Evolutionary conservation across 371 early-diverging fungal species (phyloP).

Genomic region (Haplosporangium sp.): DNA sequence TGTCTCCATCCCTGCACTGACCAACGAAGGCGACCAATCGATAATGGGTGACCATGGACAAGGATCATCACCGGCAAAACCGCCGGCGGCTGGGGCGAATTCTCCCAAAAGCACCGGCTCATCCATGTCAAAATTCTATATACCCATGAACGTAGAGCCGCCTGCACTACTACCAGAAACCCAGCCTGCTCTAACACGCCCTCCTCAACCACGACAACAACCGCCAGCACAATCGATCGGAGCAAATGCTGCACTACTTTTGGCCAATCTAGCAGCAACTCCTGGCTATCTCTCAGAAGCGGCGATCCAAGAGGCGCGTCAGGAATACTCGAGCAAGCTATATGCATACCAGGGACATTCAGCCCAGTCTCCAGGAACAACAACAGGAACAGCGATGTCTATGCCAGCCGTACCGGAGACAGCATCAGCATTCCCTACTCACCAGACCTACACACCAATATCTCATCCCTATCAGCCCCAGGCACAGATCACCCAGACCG

Average conservation of each 20-base stretch:
- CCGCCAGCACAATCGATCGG: conserved; percentile 16
- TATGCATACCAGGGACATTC: conserved; percentile 14
- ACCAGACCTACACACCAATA: conserved; percentile 1
- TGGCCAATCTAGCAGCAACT: conserved; percentile 32
- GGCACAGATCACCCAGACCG: not conserved
- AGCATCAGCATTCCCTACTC: no score
- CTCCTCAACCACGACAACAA: not conserved
- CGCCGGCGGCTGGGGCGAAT: not conserved
- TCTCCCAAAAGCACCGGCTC: conserved; percentile 21
- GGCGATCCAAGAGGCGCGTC: conserved; percentile 41
- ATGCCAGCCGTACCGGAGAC: no score
- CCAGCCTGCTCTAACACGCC: not conserved
- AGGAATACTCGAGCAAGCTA: conserved; percentile 21
- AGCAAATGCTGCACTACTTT: conserved; percentile 25
- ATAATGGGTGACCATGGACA: conserved; percentile 7
- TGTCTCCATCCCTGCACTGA: no score
- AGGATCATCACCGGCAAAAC: not conserved
- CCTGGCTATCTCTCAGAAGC: conserved; percentile 44
- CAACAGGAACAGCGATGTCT: no score
- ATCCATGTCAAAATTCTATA: conserved; percentile 49
- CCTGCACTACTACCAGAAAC: not conserved
- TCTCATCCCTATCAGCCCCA: not conserved
- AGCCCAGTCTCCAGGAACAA: no score
- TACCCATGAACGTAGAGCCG: conserved; percentile 40
- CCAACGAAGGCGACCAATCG: no score